Conservation (phyloP, 257 asterid genomes). For the Gentiana macrophylla region DNA sequence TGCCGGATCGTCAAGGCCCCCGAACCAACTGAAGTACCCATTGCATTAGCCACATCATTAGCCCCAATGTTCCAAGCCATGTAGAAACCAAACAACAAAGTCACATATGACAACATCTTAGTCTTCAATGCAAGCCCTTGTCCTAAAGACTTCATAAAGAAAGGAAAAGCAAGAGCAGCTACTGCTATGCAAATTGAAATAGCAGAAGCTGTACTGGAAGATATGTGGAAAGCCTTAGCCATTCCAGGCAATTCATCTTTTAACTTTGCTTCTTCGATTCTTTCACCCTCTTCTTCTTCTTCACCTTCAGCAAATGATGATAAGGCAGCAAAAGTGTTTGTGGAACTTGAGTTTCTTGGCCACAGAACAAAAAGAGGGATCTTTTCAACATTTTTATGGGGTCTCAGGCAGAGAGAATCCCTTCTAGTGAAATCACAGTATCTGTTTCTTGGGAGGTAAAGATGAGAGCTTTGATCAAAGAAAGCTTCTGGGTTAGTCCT, state of each 20-base stretch:
- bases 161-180: slow-evolving; percentile 62
- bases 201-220: slow-evolving; percentile 68
- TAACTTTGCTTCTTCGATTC: slow-evolving; percentile 11
- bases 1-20: slow-evolving; percentile 78
- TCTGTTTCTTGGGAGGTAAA: slow-evolving; percentile 27
- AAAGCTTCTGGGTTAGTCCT: slow-evolving; percentile 27
- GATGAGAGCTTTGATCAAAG: slow-evolving; percentile 21
- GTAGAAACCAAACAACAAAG: slow-evolving; percentile 78
- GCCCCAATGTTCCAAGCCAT: slow-evolving; percentile 99
- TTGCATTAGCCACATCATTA: slow-evolving; percentile 93
- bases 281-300: slow-evolving; percentile 10
- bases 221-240: slow-evolving; percentile 73
- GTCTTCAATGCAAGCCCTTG: slow-evolving; percentile 47
- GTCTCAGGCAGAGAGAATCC: slow-evolving; percentile 28
- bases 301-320: slow-evolving; percentile 61
- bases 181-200: slow-evolving; percentile 61
- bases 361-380: slow-evolving; percentile 19
- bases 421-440: slow-evolving; percentile 15
- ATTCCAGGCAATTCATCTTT: slow-evolving; percentile 42
- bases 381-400: slow-evolving; percentile 11
- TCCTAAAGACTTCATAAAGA: slow-evolving; percentile 61
- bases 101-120: slow-evolving; percentile 43
- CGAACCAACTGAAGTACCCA: slow-evolving; percentile 98
- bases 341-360: slow-evolving; percentile 14
- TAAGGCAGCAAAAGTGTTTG: slow-evolving; percentile 42